Conservation (phyloP, 163 green algal species). For the Scenedesmus sp. region DNA sequence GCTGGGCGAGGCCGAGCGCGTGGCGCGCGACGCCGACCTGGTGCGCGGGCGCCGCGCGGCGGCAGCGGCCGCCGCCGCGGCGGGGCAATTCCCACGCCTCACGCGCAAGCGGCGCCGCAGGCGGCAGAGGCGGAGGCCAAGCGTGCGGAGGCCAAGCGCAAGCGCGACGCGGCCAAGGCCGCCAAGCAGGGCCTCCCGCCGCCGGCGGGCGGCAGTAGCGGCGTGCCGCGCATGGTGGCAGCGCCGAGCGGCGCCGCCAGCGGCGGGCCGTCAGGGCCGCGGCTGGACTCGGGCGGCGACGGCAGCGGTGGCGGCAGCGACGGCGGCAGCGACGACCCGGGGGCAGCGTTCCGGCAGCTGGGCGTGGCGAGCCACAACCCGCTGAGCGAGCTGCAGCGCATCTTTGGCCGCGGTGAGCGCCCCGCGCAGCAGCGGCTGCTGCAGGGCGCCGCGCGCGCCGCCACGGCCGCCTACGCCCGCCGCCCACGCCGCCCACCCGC, state of each 20-base stretch:
- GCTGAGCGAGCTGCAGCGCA: slow-evolving; percentile 7
- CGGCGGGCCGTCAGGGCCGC: too few relatives aligned
- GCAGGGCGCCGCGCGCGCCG: not conserved
- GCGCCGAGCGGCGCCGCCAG: not conserved
- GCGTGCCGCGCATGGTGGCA: not conserved
- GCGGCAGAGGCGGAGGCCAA: slow-evolving; percentile 26
- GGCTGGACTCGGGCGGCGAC: too few relatives aligned
- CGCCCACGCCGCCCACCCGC: not conserved
- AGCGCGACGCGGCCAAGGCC: too few relatives aligned
- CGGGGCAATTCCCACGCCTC: slow-evolving; percentile 10
- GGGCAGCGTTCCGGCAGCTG: slow-evolving; percentile 24
- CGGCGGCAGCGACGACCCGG: not conserved
- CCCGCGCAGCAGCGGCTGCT: not conserved
- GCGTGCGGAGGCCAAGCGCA: too few relatives aligned
- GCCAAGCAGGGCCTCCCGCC: not conserved
- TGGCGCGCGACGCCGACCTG: too few relatives aligned
- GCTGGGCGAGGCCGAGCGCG: too few relatives aligned
- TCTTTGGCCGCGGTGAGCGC: slow-evolving; percentile 18
- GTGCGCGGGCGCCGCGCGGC: too few relatives aligned
- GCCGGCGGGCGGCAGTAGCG: not conserved
- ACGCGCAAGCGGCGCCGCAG: slow-evolving; percentile 26
- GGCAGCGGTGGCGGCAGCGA: not conserved
- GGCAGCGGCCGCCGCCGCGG: not conserved
- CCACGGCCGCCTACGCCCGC: not conserved
- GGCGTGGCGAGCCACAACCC: slow-evolving; percentile 27